A percentile compares a stretch with the other conserved stretches of the same genome.
Evolutionary conservation across 495 filamentous ascomycete genomes (phyloP).

Genomic region (Ramalina peruviana): DNA sequence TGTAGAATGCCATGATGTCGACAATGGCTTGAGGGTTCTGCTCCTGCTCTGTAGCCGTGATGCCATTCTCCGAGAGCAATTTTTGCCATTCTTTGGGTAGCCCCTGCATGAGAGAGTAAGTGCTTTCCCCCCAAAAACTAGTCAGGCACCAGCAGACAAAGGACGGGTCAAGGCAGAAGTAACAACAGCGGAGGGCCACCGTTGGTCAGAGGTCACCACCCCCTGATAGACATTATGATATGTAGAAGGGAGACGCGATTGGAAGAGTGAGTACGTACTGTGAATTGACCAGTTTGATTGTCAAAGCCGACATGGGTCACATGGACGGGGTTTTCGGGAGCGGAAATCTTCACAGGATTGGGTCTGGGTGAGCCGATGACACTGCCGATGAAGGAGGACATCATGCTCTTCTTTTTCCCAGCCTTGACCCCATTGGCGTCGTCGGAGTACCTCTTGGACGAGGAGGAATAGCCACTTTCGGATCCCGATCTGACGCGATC

Average conservation of each 20-base stretch:
- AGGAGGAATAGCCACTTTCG: constrained; percentile 21
- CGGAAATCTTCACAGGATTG: constrained; percentile 72
- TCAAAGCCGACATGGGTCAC: constrained; percentile 97
- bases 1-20: constrained; percentile 92
- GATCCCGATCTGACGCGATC: constrained; percentile 39
- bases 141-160: no score
- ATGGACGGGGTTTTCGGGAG: constrained; percentile 92
- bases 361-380: constrained; percentile 72
- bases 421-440: constrained; percentile 45
- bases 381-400: constrained; percentile 89
- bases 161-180: background rate
- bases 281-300: constrained; percentile 92
- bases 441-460: constrained; percentile 70
- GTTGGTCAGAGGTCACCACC: background rate
- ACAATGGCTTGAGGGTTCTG: constrained; percentile 89
- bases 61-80: constrained; percentile 86
- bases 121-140: no score
- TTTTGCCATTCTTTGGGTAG: constrained; percentile 97
- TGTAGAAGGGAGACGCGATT: no score
- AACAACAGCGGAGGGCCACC: background rate
- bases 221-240: no score
- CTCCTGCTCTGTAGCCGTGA: constrained; percentile 89
- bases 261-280: constrained; percentile 41
- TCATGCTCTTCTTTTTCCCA: constrained; percentile 79
- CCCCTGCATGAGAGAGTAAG: constrained; percentile 37